phyloP scores from a whole-genome alignment of 441 rosid species.

The Brassica balearica region DNA sequence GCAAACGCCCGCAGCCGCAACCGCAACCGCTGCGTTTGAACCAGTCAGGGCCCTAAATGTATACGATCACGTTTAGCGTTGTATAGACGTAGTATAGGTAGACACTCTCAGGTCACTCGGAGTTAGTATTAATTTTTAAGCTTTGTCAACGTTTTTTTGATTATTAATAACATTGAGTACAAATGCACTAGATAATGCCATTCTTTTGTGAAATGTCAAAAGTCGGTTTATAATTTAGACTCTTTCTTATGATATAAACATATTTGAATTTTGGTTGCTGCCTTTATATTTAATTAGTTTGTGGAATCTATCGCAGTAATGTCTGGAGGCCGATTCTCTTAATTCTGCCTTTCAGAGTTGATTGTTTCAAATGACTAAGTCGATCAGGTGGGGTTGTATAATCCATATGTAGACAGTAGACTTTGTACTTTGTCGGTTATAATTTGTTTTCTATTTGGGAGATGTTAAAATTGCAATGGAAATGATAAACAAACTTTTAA shows the following conservation, averaged over 20 bases:
- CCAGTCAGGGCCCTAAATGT: not conserved
- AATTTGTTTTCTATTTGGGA: not conserved
- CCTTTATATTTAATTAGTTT: not conserved
- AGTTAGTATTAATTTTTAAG: not conserved
- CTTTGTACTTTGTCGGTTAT: not conserved
- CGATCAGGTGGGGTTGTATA: not conserved
- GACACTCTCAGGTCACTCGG: not conserved
- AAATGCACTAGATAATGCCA: slow-evolving; percentile 14
- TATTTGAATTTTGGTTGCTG: not conserved
- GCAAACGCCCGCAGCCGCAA: no score
- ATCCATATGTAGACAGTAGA: slow-evolving; percentile 7
- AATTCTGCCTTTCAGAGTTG: not conserved
- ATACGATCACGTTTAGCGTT: slow-evolving; percentile 6
- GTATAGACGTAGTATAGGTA: not conserved
- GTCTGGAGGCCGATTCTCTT: not conserved
- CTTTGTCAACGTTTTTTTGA: slow-evolving; percentile 35
- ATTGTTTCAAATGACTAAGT: slow-evolving; percentile 7
- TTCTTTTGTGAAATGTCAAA: slow-evolving; percentile 1
- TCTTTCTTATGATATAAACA: slow-evolving; percentile 13
- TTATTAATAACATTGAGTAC: slow-evolving; percentile 13
- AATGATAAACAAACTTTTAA: not conserved
- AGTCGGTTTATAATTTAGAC: slow-evolving; percentile 18
- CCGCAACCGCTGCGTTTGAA: no score
- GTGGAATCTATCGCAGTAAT: slow-evolving; percentile 14
- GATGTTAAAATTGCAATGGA: not conserved